Evolutionary conservation across 768 basidiomycete species (phyloP), one percentile per base, ranked within the genome.

Genomic region (Phaeotremella fagi): DNA sequence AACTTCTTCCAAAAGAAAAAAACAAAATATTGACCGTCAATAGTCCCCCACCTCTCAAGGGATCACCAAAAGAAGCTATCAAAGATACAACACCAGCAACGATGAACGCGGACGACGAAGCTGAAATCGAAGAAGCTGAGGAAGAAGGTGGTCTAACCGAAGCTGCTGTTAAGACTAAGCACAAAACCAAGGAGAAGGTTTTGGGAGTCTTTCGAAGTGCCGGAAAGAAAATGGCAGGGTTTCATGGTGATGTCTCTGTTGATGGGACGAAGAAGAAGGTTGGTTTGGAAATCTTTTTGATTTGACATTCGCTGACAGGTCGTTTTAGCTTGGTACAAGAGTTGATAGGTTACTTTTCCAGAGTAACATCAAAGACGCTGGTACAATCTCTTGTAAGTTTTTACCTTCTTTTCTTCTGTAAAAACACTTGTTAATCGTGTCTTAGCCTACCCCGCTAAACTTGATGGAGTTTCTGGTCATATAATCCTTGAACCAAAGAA

Each of bases 201-300:
- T 47, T 73, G 22, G 63, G 63, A 4, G 69, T 64, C 7, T 72
- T 76, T 60, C 60, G 63, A 38, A 60, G 57, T 16, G 54, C 70
- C 7, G 72, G 73, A 6, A 75, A 74, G 60, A 75, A 74, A 55
- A 71, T 71, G 38, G 77, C 77, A 0, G 68, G 61, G 24, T 73
- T 77, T 62, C 50, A 67, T 3, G 75, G 72, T 0, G 75, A 76
- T 55, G 77, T 76, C 9, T 64, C 70, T 22, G 68, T 77, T 35
- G 74, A 76, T 50, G 75, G 74, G 5, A 58, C 59, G 9, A 64
- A 59, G 57, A 67, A 72, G 58, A 64, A 70, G 60, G 74, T 72
- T 37, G 50, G 72, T 64, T 14, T 38, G 22, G 16, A 0, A 43
- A 50, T 9, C 49, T 51, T 45, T 33, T 55, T 18, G 57, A 41